phyloP scores from a whole-genome alignment of 2,329 filamentous ascomycete species.

The Metarhizium album region DNA sequence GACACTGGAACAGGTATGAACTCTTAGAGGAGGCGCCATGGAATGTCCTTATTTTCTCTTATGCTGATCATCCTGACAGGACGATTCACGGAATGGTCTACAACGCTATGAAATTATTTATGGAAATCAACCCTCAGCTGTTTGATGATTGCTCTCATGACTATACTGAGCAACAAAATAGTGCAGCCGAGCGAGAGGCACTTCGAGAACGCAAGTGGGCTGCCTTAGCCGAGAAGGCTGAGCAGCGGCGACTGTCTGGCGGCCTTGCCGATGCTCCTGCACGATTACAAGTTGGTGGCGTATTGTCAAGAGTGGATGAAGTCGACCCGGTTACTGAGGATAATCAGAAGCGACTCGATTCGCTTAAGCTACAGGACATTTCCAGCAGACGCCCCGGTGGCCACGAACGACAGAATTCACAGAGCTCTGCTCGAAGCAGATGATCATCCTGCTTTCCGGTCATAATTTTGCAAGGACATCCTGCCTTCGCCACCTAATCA shows the following conservation, averaged over 20 bases:
- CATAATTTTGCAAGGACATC: not conserved
- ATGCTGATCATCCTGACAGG: constrained; percentile 33
- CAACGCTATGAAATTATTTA: constrained; percentile 99
- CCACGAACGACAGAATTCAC: constrained; percentile 51
- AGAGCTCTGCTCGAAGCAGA: constrained; percentile 41
- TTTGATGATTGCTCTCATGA: constrained; percentile 98
- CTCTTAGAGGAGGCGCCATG: not conserved
- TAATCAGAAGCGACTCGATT: constrained; percentile 78
- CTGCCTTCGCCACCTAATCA: not conserved
- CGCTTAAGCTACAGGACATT: constrained; percentile 79
- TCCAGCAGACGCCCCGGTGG: constrained; percentile 42
- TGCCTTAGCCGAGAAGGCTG: constrained; percentile 68
- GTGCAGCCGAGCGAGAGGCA: constrained; percentile 72
- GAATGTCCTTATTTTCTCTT: not conserved
- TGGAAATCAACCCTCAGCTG: constrained; percentile 98
- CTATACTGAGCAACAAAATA: constrained; percentile 94
- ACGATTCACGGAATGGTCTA: constrained; percentile 99
- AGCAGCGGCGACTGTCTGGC: constrained; percentile 45
- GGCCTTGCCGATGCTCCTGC: constrained; percentile 22
- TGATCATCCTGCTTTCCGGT: constrained; percentile 21
- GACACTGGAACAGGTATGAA: constrained; percentile 91
- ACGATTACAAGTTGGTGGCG: constrained; percentile 26
- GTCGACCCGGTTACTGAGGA: constrained; percentile 71
- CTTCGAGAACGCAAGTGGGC: constrained; percentile 84
- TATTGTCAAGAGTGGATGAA: constrained; percentile 54